These are phyloP conservation scores for Ballota nigra DNA, from an alignment of 257 asterid species.

Conservation along the genomic window DNA sequence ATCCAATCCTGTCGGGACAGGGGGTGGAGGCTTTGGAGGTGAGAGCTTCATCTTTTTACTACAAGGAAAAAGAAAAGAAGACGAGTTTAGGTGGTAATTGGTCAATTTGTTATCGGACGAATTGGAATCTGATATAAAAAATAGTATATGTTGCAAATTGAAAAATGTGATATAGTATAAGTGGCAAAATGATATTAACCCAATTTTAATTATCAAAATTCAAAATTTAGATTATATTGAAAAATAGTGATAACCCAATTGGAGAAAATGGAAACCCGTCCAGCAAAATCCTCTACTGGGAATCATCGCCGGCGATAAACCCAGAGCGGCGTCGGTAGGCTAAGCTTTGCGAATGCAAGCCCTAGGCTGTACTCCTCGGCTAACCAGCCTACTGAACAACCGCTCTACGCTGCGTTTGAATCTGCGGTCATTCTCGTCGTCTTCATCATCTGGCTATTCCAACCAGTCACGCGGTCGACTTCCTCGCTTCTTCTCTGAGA, in stretches of 20 bases:
- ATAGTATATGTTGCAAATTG: too few species aligned
- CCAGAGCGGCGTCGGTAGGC: slow-evolving; percentile 21
- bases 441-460: slow-evolving; percentile 48
- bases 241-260: neutral
- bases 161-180: too few species aligned
- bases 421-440: slow-evolving; percentile 50
- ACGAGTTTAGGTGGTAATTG: too few species aligned
- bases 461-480: slow-evolving; percentile 93
- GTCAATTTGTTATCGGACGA: too few species aligned
- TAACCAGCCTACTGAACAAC: slow-evolving; percentile 19
- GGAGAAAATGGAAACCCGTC: neutral
- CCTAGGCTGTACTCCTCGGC: slow-evolving; percentile 30
- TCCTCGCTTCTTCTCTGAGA: slow-evolving; percentile 89
- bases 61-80: too few species aligned
- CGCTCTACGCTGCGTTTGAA: slow-evolving; percentile 29
- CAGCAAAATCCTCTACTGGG: slow-evolving; percentile 17
- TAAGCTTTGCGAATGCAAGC: slow-evolving; percentile 35
- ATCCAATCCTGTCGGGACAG: too few species aligned
- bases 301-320: slow-evolving; percentile 26
- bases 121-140: too few species aligned
- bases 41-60: too few species aligned
- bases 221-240: too few species aligned
- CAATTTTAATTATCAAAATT: too few species aligned
- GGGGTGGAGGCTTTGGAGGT: too few species aligned
- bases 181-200: too few species aligned